These are phyloP conservation scores for Eimeria sp. DNA, from an alignment of 169 alveolate species.

Conservation along the genomic window DNA sequence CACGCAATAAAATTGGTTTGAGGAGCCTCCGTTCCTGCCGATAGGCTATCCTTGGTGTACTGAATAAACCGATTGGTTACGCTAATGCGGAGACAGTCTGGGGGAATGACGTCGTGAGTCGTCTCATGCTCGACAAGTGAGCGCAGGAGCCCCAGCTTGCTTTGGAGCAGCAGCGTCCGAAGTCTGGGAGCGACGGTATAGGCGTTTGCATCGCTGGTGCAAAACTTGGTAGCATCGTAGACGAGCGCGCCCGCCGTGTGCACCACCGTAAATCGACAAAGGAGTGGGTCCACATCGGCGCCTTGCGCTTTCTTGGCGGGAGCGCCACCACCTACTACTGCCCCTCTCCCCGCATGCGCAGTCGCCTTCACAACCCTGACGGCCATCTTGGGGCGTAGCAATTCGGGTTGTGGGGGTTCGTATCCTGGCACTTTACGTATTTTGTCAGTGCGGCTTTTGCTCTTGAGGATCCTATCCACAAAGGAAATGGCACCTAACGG, in stretches of 20 bases:
- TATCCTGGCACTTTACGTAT: constrained; percentile 48
- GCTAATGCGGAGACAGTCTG: constrained; percentile 35
- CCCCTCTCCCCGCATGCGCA: constrained; percentile 6
- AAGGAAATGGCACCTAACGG: constrained; percentile 48
- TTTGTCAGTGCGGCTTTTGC: constrained; percentile 1
- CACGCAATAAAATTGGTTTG: constrained; percentile 55
- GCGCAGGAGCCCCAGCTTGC: constrained; percentile 34
- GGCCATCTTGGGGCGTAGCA: constrained; percentile 16
- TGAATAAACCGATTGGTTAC: constrained; percentile 48
- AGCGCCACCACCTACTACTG: constrained; percentile 7
- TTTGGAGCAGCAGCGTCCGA: constrained; percentile 29
- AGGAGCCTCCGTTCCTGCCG: constrained; percentile 53
- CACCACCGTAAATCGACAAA: constrained; percentile 40
- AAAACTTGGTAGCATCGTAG: constrained; percentile 56
- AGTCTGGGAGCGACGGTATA: constrained; percentile 49
- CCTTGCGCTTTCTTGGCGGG: background rate
- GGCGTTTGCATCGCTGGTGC: constrained; percentile 64
- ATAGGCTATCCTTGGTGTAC: constrained; percentile 53
- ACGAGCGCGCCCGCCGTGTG: constrained; percentile 45
- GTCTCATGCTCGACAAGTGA: constrained; percentile 16
- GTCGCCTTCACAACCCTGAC: constrained; percentile 46
- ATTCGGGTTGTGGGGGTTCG: constrained; percentile 25
- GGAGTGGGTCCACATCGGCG: background rate
- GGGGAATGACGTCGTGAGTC: constrained; percentile 26
- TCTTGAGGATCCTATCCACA: constrained; percentile 34